Percentiles rank a stretch among this genome's conserved stretches.
Conservation (phyloP, 129 eudicot species). For the Lonicera japonica region DNA sequence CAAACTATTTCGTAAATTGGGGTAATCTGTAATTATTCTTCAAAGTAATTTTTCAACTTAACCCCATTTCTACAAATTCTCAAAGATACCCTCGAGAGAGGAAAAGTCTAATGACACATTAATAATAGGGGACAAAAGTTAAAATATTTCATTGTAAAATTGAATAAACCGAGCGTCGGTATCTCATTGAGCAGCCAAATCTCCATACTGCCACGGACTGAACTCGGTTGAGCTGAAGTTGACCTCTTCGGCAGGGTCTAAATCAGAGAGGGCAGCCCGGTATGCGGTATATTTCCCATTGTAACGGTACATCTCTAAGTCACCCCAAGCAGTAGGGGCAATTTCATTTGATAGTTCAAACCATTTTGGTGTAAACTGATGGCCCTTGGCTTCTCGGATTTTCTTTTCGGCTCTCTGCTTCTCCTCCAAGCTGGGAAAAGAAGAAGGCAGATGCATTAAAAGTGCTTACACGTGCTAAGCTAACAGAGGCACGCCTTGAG, state of each 20-base stretch:
- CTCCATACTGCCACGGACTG: conserved; percentile 86
- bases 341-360: conserved; percentile 63
- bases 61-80: no score
- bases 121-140: no score
- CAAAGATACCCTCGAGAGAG: not conserved
- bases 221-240: conserved; percentile 51
- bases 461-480: no score
- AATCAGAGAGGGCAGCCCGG: conserved; percentile 38
- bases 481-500: no score
- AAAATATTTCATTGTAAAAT: no score
- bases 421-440: conserved; percentile 68
- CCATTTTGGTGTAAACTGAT: conserved; percentile 67
- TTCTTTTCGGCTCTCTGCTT: conserved; percentile 89
- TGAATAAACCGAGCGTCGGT: not conserved
- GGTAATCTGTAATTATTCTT: no score
- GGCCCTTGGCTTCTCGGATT: conserved; percentile 75
- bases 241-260: conserved; percentile 21
- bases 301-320: conserved; percentile 65
- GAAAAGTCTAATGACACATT: no score
- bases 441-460: not conserved
- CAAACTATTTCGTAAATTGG: no score
- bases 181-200: conserved; percentile 43
- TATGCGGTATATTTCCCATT: conserved; percentile 72
- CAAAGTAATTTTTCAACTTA: no score
- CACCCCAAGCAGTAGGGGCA: conserved; percentile 93